Evolutionary conservation across 371 early-diverging fungal genomes (phyloP), one percentile per base, ranked within the genome.

Genomic region (Mortierella sp.): DNA sequence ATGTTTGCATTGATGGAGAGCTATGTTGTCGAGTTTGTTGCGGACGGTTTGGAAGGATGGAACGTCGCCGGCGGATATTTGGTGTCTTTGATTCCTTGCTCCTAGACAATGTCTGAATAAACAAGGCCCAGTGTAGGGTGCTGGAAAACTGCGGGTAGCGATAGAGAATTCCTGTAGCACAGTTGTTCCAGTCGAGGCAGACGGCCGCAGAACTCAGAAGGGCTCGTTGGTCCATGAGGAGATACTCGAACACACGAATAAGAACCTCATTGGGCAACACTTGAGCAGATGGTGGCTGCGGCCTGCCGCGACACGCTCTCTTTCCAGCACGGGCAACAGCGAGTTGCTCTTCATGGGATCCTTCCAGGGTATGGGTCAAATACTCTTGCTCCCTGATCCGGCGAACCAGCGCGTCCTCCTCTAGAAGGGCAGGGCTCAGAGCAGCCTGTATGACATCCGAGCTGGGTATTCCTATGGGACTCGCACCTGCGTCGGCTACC

Each of bases 91-190:
- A 21, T 45, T 66, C 63, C 40, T 72, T 69, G 27, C 59, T 62
- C 44, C 85, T 82, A 27, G 81, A 83, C 19, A 90, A 49, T 1
- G 88, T 84, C 44, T 86, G 73, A 31, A 86, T 78, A 66, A 90
- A 88, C 0, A 81, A 81, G 0, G 90, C 90, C 88, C 88, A 90
- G 13, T 79, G 78, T 48, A 84, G 83, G 3, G 89, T 89, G 54
- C 82, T 79, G 14, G 70, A 53, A 29, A 89, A 81, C 27, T 69
- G 54, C n/a, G 83, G 83, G 56, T 78, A 78, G 21, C 80, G 79
- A 52, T 87, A 89, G 0, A 89, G 66, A 17, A 85, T 56, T 21
- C 83, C 84, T 5, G 83, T 80, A 27, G 80, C 85, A 57, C 86
- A 89, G 5, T 67, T 78, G 43, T 83, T 70, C 86, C 88, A 89